These are phyloP conservation scores for Galeopsis tetrahit DNA, from an alignment of 257 asterid genomes.

Conservation along the genomic window DNA sequence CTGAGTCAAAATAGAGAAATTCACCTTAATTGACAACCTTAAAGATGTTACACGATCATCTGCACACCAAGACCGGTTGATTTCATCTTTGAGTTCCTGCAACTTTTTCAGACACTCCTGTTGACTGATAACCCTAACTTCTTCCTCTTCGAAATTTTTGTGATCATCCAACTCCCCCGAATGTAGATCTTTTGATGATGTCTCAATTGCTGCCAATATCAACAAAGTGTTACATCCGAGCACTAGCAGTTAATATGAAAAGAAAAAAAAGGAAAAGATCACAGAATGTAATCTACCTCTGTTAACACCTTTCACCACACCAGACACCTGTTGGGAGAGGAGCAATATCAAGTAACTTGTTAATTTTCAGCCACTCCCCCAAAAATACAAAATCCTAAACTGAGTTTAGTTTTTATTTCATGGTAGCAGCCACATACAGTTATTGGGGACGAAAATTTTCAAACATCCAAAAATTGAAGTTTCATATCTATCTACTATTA, in stretches of 20 bases:
- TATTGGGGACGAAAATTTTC: background rate
- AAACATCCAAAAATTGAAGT: background rate
- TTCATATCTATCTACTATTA: slow-evolving; percentile 20
- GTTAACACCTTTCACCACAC: slow-evolving; percentile 53
- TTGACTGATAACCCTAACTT: slow-evolving; percentile 57
- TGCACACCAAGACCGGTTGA: slow-evolving; percentile 69
- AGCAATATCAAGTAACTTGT: slow-evolving; percentile 32
- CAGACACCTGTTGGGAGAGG: slow-evolving; percentile 52
- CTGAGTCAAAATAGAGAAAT: slow-evolving; percentile 20
- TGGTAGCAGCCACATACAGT: background rate
- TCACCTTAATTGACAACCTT: slow-evolving; percentile 84
- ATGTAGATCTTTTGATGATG: slow-evolving; percentile 51
- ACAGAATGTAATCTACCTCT: slow-evolving; percentile 56
- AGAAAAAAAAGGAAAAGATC: slow-evolving; percentile 3
- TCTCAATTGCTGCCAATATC: slow-evolving; percentile 52
- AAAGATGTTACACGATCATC: slow-evolving; percentile 80
- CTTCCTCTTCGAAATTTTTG: slow-evolving; percentile 58
- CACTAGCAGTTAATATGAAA: slow-evolving; percentile 33
- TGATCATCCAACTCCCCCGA: slow-evolving; percentile 66
- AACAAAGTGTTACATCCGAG: slow-evolving; percentile 34
- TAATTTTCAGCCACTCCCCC: slow-evolving; percentile 19
- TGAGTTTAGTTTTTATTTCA: slow-evolving; percentile 11
- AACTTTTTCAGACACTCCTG: slow-evolving; percentile 69
- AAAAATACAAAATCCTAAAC: slow-evolving; percentile 23
- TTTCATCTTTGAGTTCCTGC: slow-evolving; percentile 70